Evolutionary conservation across 257 asterid genomes (phyloP), one percentile per base, ranked within the genome.

Genomic region (Mentha longifolia): DNA sequence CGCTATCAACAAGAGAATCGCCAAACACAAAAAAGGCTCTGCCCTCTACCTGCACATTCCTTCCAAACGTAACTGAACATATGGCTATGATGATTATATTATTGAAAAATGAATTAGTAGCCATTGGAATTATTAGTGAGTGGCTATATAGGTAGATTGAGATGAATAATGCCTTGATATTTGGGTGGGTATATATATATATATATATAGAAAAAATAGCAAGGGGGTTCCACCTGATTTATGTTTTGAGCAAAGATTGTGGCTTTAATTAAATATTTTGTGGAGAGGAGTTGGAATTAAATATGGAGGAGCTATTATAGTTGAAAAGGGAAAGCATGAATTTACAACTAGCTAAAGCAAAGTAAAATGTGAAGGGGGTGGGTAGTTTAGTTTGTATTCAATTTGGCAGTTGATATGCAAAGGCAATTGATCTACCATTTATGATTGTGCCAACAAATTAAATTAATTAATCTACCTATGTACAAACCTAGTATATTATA

Each of bases 1-100:
- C 91, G 30, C 85, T 81, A 28, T 86, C 91, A 1, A 83, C 88
- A 8, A 86, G 78, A 3, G 91, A 86, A 54, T 86, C 91, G 0
- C 91, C 91, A 16, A 86, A 86, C 62, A 86, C 85, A 3, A 86
- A 83, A 42, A 77, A 86, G 4, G 91, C 83, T 41, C 85, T 79
- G 9, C 73, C 70, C 41, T 80, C 76, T 9, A 71, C 77, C 8
- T 66, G 8, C 39, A 43, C 3, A 11, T 37, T 43, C 16, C 2
- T 13, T 3, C 20, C 13, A 16, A 51, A 25, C 31, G 76, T 47
- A 13, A 66, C 63, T 14, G 65, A 39, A 19, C 75, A 41, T 30
- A 68, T 61, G 22, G 70, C 69, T 4, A 67, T 70, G 16, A 7
- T 35, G 8, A 35, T 35, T 45, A 69, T 16, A 30, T 58, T 58